phyloP scores from a whole-genome alignment of 192 early-diverging fungal species.

The Rhizoclosmatium globosum region DNA sequence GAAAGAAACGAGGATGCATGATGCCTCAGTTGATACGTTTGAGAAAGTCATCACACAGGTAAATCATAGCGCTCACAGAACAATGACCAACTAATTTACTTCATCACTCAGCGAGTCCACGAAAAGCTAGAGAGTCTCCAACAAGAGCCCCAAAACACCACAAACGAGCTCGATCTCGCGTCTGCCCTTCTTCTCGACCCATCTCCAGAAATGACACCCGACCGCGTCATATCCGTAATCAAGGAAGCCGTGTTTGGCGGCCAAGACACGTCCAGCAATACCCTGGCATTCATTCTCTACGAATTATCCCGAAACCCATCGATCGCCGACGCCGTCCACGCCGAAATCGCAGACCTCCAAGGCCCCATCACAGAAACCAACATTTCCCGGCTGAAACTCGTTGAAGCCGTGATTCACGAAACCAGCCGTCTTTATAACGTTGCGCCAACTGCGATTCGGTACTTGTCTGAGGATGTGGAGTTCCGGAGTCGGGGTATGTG shows the following conservation, averaged over 20 bases:
- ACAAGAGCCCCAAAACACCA: too few relatives aligned
- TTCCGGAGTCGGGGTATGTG: background rate
- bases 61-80: too few relatives aligned
- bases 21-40: too few relatives aligned
- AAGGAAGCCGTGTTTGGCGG: slow-evolving; percentile 1
- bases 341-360: background rate
- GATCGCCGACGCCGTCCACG: background rate
- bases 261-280: slow-evolving; percentile 3
- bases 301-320: slow-evolving; percentile 8
- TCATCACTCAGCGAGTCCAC: too few relatives aligned
- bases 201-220: too few relatives aligned
- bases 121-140: too few relatives aligned
- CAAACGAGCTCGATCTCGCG: too few relatives aligned
- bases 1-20: too few relatives aligned
- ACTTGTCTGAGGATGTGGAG: background rate
- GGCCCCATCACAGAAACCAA: background rate
- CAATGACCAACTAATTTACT: too few relatives aligned
- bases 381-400: background rate
- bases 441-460: background rate
- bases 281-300: slow-evolving; percentile 7
- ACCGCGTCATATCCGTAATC: background rate
- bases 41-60: too few relatives aligned
- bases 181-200: too few relatives aligned
- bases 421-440: slow-evolving; percentile 2
- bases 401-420: slow-evolving; percentile 16